phyloP scores from a whole-genome alignment of 768 basidiomycete genomes.

The Trametes meyenii region DNA sequence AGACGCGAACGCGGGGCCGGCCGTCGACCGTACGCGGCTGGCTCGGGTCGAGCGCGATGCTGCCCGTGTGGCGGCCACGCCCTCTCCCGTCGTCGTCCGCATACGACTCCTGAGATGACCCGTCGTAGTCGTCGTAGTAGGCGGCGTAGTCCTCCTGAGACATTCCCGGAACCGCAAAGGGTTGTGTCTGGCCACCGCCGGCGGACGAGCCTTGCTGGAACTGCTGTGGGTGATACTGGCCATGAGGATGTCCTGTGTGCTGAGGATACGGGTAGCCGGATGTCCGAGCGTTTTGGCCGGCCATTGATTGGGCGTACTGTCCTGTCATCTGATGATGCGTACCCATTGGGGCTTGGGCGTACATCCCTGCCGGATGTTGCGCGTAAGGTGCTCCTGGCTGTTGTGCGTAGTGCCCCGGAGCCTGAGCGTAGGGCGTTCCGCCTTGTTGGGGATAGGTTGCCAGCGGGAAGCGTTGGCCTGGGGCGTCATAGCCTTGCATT shows the following conservation, averaged over 20 bases:
- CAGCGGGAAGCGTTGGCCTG: not conserved
- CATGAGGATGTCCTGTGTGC: not conserved
- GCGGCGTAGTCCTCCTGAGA: not conserved
- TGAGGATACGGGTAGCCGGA: not conserved
- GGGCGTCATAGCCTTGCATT: not conserved
- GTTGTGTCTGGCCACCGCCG: not conserved
- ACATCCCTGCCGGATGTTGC: too few species aligned
- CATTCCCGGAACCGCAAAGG: not conserved
- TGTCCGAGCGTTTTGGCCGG: not conserved
- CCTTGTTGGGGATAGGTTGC: not conserved
- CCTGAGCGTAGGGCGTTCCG: not conserved
- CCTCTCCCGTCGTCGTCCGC: slow-evolving; percentile 12
- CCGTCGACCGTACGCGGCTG: slow-evolving; percentile 22
- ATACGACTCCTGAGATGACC: not conserved
- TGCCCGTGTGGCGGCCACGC: not conserved
- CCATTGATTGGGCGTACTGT: too few species aligned
- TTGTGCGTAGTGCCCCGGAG: not conserved
- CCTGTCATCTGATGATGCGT: too few species aligned
- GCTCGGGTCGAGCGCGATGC: slow-evolving; percentile 13
- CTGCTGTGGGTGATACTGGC: not conserved
- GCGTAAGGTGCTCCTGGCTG: too few species aligned
- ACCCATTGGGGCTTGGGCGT: too few species aligned
- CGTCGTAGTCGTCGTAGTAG: slow-evolving; percentile 10
- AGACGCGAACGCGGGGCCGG: slow-evolving; percentile 19
- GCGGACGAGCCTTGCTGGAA: slow-evolving; percentile 11